phyloP scores from a whole-genome alignment of 352 stramenopile genomes.

The Phytophthora aleatoria region DNA sequence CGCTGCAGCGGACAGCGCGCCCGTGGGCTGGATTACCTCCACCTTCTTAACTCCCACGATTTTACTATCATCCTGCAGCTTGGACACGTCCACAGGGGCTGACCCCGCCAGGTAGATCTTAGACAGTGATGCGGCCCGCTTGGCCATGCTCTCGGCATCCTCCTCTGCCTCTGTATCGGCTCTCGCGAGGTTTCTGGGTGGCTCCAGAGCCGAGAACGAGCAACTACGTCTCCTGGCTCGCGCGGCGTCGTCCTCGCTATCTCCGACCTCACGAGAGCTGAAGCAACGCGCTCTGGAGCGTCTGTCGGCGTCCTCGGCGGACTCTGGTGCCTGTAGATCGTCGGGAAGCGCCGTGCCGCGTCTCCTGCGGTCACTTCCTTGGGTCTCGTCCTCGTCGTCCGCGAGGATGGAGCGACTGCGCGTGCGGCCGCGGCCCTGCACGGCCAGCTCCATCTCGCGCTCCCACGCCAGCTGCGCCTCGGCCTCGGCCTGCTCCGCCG shows the following conservation, averaged over 20 bases:
- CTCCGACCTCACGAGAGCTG: slow-evolving; percentile 36
- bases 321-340: slow-evolving; percentile 13
- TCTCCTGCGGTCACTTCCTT: slow-evolving; percentile 2
- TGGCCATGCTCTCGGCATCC: slow-evolving; percentile 58
- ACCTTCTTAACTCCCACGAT: slow-evolving; percentile 80
- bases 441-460: slow-evolving; percentile 80
- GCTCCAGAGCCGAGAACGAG: slow-evolving; percentile 64
- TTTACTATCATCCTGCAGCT: slow-evolving; percentile 79
- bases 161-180: slow-evolving; percentile 19
- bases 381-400: slow-evolving; percentile 34
- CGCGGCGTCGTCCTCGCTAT: slow-evolving; percentile 7
- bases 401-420: slow-evolving; percentile 84
- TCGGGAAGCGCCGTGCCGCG: neutral
- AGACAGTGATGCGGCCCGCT: slow-evolving; percentile 72
- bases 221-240: slow-evolving; percentile 53
- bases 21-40: slow-evolving; percentile 71
- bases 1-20: slow-evolving; percentile 74
- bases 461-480: slow-evolving; percentile 71
- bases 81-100: slow-evolving; percentile 79
- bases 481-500: slow-evolving; percentile 51
- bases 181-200: slow-evolving; percentile 11
- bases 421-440: slow-evolving; percentile 73
- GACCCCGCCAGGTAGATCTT: slow-evolving; percentile 88
- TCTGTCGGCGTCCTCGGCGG: slow-evolving; percentile 18
- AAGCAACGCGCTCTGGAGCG: slow-evolving; percentile 55